Evolutionary conservation across 1,139 yeast genomes (phyloP).

Genomic region (Pichia kudriavzevii): DNA sequence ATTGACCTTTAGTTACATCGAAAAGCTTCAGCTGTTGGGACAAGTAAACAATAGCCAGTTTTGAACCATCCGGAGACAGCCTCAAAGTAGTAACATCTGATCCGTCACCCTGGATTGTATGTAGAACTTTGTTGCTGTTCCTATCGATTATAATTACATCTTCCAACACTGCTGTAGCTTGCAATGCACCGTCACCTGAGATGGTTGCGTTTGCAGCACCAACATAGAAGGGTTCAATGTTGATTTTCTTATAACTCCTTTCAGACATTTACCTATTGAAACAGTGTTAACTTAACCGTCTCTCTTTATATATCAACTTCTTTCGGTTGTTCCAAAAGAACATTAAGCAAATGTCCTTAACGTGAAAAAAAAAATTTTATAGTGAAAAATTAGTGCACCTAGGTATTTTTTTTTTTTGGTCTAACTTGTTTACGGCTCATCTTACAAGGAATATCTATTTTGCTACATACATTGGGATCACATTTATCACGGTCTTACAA

Average conservation of each 20-base stretch:
- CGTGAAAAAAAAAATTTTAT: background rate
- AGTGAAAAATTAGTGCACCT: background rate
- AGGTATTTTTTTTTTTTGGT: no score
- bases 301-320: background rate
- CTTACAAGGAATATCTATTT: no score
- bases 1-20: conserved; percentile 38
- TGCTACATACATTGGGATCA: no score
- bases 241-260: conserved; percentile 31
- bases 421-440: no score
- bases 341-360: background rate
- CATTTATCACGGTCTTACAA: no score
- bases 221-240: conserved; percentile 70
- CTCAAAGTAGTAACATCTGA: conserved; percentile 66
- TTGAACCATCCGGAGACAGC: conserved; percentile 68
- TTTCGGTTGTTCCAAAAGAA: no score
- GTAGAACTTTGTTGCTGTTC: conserved; percentile 48
- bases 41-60: conserved; percentile 69
- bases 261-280: conserved; percentile 12
- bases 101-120: conserved; percentile 75
- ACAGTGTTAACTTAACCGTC: background rate
- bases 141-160: conserved; percentile 67
- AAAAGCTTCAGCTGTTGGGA: conserved; percentile 75
- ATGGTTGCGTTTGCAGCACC: conserved; percentile 77
- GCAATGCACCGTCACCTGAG: conserved; percentile 52
- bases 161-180: conserved; percentile 78